A percentile compares a stretch with the other conserved stretches of the same genome.
phyloP scores from a whole-genome alignment of 75 land plant species.

The Ceratopteris richardii region DNA sequence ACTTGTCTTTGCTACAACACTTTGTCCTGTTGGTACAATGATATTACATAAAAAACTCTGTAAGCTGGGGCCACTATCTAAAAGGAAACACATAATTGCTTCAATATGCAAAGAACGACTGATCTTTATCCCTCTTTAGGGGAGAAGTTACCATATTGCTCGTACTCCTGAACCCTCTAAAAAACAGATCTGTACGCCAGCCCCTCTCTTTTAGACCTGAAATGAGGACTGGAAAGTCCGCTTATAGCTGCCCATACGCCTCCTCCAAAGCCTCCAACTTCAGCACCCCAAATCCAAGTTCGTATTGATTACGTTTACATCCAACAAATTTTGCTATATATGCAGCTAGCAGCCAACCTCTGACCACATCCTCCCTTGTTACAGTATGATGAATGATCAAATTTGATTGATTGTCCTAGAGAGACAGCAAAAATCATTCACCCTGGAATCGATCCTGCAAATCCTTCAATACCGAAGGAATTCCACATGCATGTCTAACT shows the following conservation, averaged over 20 bases:
- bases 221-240: conserved; percentile 47
- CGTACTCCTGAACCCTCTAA: conserved; percentile 77
- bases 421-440: conserved; percentile 62
- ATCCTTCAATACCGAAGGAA: no score
- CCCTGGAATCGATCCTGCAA: no score
- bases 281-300: conserved; percentile 2
- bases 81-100: no score
- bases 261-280: conserved; percentile 21
- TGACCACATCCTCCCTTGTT: no score
- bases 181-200: conserved; percentile 89
- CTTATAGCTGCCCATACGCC: conserved; percentile 60
- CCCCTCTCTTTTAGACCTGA: conserved; percentile 61
- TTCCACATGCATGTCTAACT: no score
- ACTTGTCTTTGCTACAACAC: no score
- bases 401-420: conserved; percentile 33
- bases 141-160: conserved; percentile 53
- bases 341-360: conserved; percentile 91
- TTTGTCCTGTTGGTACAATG: no score
- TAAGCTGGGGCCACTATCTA: no score
- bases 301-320: conserved; percentile 8
- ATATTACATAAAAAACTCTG: no score
- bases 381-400: no score
- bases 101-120: no score
- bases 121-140: no score
- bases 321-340: conserved; percentile 39